These are phyloP conservation scores for Hirschioporus abietinus DNA, from an alignment of 768 basidiomycete species.

Conservation along the genomic window DNA sequence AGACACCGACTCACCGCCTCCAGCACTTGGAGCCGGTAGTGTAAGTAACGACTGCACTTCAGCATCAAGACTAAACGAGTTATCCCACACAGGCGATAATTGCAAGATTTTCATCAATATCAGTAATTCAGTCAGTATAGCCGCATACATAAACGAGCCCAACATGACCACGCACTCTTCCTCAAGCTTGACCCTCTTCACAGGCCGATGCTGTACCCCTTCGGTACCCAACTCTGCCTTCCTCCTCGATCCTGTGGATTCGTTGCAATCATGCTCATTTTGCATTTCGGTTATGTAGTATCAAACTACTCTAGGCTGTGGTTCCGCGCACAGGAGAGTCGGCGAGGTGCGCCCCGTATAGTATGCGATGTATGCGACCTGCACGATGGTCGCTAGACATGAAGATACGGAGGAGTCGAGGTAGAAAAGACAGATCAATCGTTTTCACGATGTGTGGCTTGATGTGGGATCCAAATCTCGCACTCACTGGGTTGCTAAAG, in stretches of 20 bases:
- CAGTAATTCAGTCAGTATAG: background rate
- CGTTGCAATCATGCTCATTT: background rate
- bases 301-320: background rate
- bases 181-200: conserved; percentile 5
- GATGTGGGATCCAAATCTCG: background rate
- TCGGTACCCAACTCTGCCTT: background rate
- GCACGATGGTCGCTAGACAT: background rate
- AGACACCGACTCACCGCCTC: background rate
- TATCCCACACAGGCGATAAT: background rate
- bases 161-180: background rate
- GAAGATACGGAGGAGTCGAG: background rate
- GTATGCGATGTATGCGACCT: background rate
- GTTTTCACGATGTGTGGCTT: background rate
- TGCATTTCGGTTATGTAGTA: background rate
- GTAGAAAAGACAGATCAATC: background rate
- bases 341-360: background rate
- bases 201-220: background rate
- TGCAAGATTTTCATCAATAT: background rate
- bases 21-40: background rate
- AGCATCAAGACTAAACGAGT: background rate
- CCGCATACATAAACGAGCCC: background rate
- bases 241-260: background rate
- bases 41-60: background rate
- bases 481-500: background rate
- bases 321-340: background rate